Conservation (phyloP, 768 basidiomycete species). For the Auriscalpium vulgare region DNA sequence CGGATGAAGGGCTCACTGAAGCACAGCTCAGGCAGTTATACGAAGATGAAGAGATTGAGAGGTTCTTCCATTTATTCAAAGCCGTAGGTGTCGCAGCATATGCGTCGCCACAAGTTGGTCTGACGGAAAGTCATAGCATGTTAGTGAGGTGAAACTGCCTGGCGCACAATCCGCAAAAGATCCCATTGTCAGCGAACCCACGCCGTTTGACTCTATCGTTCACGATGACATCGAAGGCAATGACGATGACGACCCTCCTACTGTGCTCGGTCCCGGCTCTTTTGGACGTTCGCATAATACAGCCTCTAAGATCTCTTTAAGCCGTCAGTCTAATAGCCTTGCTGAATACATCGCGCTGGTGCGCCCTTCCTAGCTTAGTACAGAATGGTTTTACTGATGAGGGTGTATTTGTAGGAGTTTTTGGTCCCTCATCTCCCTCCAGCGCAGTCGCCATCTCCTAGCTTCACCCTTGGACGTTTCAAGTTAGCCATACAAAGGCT, state of each 20-base stretch:
- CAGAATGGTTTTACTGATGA: no score
- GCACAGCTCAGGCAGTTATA: constrained; percentile 48
- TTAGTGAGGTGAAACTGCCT: constrained; percentile 44
- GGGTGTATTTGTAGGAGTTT: neutral
- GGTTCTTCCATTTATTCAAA: constrained; percentile 55
- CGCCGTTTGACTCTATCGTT: neutral
- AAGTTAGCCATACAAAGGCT: constrained; percentile 44
- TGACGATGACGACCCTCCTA: no score
- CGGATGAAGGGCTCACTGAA: constrained; percentile 33
- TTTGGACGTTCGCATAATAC: no score
- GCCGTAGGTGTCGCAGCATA: constrained; percentile 30
- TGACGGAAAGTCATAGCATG: constrained; percentile 33
- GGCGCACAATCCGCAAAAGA: neutral
- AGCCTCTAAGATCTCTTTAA: no score
- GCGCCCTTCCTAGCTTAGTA: no score
- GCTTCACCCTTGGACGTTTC: constrained; percentile 49
- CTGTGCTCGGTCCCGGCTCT: no score
- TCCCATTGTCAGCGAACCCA: neutral
- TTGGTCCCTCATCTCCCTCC: constrained; percentile 35
- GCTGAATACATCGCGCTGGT: no score
- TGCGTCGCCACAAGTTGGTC: neutral
- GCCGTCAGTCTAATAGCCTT: no score
- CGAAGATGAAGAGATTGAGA: constrained; percentile 56
- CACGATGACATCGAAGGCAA: neutral
- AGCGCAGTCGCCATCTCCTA: constrained; percentile 23